These are phyloP conservation scores for Solanum habrochaites DNA, from an alignment of 257 asterid species.

Conservation along the genomic window DNA sequence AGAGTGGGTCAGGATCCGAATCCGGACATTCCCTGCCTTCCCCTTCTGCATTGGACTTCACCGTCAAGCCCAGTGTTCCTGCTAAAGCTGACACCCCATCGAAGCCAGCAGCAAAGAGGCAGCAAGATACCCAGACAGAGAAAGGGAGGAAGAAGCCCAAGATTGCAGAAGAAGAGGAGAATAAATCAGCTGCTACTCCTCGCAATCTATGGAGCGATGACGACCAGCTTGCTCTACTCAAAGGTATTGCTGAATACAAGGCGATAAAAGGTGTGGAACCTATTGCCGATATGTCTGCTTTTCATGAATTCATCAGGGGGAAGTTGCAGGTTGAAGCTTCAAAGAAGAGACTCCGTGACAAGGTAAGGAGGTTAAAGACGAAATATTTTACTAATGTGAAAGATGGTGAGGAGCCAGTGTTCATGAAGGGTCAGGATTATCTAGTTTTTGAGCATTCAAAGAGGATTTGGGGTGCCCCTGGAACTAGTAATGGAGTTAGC, in stretches of 20 bases:
- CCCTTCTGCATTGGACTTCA: not conserved
- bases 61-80: not conserved
- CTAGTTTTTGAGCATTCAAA: not conserved
- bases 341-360: not conserved
- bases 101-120: not conserved
- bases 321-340: not conserved
- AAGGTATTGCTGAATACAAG: not conserved
- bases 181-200: not conserved
- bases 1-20: not conserved
- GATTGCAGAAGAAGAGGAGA: not conserved
- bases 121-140: not conserved
- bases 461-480: not conserved
- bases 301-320: not conserved
- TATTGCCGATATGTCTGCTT: not conserved
- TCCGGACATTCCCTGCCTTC: not conserved
- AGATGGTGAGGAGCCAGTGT: not conserved
- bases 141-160: not conserved
- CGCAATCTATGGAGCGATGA: not conserved
- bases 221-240: not conserved
- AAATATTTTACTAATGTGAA: not conserved
- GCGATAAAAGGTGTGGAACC: not conserved
- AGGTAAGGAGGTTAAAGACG: not conserved
- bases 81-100: not conserved
- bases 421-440: not conserved
- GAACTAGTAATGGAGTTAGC: not conserved